Base-by-base conservation (phyloP, 371 early-diverging fungal species). In the Chytridium lagenaria region DNA sequence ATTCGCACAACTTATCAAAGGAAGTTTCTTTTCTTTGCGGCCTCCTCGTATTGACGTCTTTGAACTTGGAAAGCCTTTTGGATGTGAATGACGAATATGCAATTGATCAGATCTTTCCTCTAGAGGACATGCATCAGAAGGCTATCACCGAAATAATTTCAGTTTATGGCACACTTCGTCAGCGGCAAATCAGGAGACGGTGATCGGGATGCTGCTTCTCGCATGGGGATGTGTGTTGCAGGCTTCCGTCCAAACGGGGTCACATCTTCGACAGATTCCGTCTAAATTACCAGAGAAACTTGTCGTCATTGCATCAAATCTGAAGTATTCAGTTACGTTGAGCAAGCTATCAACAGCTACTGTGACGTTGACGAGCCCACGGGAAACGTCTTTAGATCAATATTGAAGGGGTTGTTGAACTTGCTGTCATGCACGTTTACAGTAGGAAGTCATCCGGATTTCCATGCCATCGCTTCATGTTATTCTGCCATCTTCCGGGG, bases 401-500 rank as follows among this genome's bases (percentile, higher is more conserved):
- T 84, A 30, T 28, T 82, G 63, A 84, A 84, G 69, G 82, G 79
- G 1, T 59, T 82, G 1, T 36, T 80, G 36, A 73, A 40, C 31
- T 69, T 80, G 1, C 67, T 80, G 36, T 22, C 69, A 12, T 52
- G 65, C 1, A 67, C 68, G n/a, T 70, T 75, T 34, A 70, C 71
- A 33, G 74, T 79, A 12, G 51, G 67, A 2, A 61, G 39, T 26
- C 71, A 78, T n/a, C 80, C 81, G 1, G 70, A 78, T 2, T 72
- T 77, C 12, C 69, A 80, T 2, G 40, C 15, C 15, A 39, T 83
- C 10, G 67, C 80, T 0, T 50, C 52, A 12, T 76, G 75, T 64
- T 68, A 79, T 31, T 23, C 69, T 5, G 51, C 37, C 26, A 33
- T 83, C 1, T 80, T 80, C 66, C 26, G 12, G 23, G 72, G 68